Evolutionary conservation across 495 filamentous ascomycete genomes (phyloP).

Genomic region (Neurospora tetraspora): DNA sequence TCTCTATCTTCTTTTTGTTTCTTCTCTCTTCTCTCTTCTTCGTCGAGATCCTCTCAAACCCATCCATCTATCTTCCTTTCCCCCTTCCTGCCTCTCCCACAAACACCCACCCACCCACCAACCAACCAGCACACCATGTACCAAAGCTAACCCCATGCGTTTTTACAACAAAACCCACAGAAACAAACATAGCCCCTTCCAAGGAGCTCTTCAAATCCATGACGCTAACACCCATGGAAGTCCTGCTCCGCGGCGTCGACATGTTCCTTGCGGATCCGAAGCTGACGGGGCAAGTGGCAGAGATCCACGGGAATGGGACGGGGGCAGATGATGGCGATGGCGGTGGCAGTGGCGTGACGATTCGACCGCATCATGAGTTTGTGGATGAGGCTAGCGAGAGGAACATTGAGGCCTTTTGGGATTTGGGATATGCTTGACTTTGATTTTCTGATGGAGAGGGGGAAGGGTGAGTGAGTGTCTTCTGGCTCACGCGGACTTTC

Average conservation of each 20-base stretch:
- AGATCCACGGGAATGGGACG: conserved; percentile 35
- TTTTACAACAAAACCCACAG: conserved; percentile 12
- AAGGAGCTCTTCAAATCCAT: conserved; percentile 38
- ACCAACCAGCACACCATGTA: background rate
- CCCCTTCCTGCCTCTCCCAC: background rate
- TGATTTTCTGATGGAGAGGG: background rate
- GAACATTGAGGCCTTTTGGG: conserved; percentile 42
- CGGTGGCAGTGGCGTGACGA: conserved; percentile 28
- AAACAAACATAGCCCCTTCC: conserved; percentile 37
- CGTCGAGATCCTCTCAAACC: no score
- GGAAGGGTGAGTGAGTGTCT: no score
- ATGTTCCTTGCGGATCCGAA: conserved; percentile 31
- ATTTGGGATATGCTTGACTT: conserved; percentile 31
- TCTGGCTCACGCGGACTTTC: background rate
- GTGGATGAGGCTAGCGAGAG: conserved; percentile 41
- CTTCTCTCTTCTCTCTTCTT: background rate
- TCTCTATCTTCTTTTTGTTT: background rate
- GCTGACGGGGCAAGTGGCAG: conserved; percentile 38
- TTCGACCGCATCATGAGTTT: conserved; percentile 37
- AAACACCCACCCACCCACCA: background rate
- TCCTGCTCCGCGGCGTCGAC: conserved; percentile 34
- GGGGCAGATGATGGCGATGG: background rate
- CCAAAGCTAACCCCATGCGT: no score
- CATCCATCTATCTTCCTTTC: background rate
- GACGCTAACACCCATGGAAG: conserved; percentile 44